These are phyloP conservation scores for Cardamine chenopodiifolia DNA, from an alignment of 345 rosid genomes.

Conservation along the genomic window DNA sequence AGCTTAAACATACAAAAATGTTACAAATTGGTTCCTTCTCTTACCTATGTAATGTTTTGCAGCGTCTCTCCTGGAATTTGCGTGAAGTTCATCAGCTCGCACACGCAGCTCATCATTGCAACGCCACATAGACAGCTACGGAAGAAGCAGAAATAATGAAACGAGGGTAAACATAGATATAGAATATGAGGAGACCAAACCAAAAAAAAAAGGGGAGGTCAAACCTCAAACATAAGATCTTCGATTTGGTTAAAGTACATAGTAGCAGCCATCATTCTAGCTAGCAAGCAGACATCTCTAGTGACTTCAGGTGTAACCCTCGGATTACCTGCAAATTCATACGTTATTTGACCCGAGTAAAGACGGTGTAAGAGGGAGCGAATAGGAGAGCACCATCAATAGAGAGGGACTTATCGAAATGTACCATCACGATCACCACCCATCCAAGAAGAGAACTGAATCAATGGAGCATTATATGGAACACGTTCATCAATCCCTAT, in stretches of 20 bases:
- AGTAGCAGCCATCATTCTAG: conserved; percentile 99
- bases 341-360: conserved; percentile 7
- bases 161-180: not conserved
- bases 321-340: conserved; percentile 70
- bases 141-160: conserved; percentile 24
- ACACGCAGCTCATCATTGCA: conserved; percentile 87
- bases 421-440: conserved; percentile 99
- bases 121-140: conserved; percentile 99
- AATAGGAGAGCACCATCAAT: not conserved
- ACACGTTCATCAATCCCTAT: conserved; percentile 90
- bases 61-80: conserved; percentile 72
- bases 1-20: conserved; percentile 13
- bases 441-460: conserved; percentile 99
- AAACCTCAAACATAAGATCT: conserved; percentile 97
- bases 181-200: not conserved
- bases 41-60: conserved; percentile 96
- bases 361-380: not conserved
- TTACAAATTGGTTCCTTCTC: not conserved
- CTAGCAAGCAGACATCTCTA: conserved; percentile 95
- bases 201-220: not conserved
- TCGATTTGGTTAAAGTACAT: conserved; percentile 91
- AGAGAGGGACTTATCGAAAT: not conserved
- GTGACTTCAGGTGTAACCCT: conserved; percentile 99
- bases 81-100: conserved; percentile 78
- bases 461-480: conserved; percentile 96